Evolutionary conservation across 805 yeast genomes (phyloP), one percentile per base, ranked within the genome.

Genomic region (Huiozyma sinensis): DNA sequence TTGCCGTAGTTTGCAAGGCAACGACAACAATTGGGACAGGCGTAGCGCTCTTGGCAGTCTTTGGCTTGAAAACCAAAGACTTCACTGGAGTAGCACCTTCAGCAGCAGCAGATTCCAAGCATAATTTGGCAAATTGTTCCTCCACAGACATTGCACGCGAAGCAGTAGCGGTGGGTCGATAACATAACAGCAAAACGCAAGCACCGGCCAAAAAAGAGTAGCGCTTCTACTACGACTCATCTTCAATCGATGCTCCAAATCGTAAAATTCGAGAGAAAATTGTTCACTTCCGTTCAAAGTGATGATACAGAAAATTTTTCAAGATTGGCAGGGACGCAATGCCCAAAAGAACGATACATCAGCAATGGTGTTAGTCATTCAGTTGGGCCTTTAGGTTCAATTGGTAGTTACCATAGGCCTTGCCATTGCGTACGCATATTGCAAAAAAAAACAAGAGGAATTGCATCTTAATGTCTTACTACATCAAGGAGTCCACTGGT

Each of bases 21-120:
- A 87, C 73, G 31, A 86, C 85, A 43, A 87, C 75, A 30, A 87
- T 73, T 36, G 96, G 95, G 36, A 83, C 78, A 28, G 92, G 83
- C 13, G 75, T 64, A 41, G 84, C 86, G 40, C 86, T 67, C 60
- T 87, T 87, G 33, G 95, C 81, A 40, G 95, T 85, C 68, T 87
- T 87, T 55, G 95, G 95, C 68, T 87, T 87, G 76, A 87, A 87
- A 28, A 87, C 88, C 49, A 87, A 69, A 5, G 89, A 75, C 65
- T 87, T 87, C 49, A 85, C 74, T 29, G 79, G 68, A 2, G 82
- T 71, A 34, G 71, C 68, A 17, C 24, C 24, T 39, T 71, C 80
- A 40, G 74, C 55, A 27, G 47, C 32, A 38, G 73, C 80, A 36
- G 75, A 71, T 34, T 76, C 71, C 52, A 82, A 65, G 36, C 88